Percentiles rank a stretch among this genome's conserved stretches.
These are phyloP conservation scores for Blastocystis sp. DNA, from an alignment of 352 stramenopile genomes.

Conservation along the genomic window DNA sequence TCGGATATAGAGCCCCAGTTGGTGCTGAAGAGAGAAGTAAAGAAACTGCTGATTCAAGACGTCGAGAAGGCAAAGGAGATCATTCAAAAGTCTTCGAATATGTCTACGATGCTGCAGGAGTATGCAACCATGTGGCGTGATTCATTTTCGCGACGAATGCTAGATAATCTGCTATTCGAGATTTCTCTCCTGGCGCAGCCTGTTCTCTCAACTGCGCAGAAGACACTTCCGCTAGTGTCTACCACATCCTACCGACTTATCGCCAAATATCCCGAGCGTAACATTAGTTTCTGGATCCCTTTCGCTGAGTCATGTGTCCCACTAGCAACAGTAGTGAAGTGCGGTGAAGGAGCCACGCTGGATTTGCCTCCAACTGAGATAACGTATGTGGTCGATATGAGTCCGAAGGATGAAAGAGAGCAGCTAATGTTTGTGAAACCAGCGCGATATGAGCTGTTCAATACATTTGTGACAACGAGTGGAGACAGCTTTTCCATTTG, in stretches of 20 bases:
- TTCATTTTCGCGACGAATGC: conserved; percentile 4
- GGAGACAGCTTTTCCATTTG: conserved; percentile 12
- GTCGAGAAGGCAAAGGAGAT: neutral
- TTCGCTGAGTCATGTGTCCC: neutral
- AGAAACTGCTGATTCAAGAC: neutral
- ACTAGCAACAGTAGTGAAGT: conserved; percentile 29
- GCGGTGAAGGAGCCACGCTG: neutral
- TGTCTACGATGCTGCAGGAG: neutral
- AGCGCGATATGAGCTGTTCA: neutral
- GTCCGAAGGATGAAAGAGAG: neutral
- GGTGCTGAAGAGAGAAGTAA: conserved; percentile 5
- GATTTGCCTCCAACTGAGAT: neutral
- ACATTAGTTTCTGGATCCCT: conserved; percentile 46
- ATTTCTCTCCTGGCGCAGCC: conserved; percentile 26
- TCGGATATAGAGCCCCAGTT: neutral
- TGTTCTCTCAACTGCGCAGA: neutral
- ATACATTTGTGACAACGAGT: neutral
- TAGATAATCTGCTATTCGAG: neutral
- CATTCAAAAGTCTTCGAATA: neutral
- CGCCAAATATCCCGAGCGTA: conserved; percentile 22
- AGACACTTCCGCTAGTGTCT: neutral
- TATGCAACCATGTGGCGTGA: neutral
- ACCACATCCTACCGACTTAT: conserved; percentile 7
- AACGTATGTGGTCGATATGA: neutral
- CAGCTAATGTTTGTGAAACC: neutral